A percentile compares a stretch with the other conserved stretches of the same genome.
Conservation (phyloP, 2,329 filamentous ascomycete genomes). For the Passalora sequoiae region DNA sequence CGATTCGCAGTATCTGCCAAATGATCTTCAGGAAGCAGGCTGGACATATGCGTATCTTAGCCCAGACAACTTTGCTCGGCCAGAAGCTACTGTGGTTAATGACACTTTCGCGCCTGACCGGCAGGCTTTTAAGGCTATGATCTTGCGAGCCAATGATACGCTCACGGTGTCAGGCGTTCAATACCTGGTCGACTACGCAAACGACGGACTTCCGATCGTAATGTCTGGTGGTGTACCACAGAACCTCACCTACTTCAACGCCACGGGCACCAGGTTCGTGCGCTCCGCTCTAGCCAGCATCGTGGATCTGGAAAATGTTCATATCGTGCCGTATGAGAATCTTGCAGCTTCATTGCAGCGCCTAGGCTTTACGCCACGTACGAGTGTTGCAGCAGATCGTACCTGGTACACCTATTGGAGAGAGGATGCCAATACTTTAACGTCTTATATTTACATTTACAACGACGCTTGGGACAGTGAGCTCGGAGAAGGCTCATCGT, state of each 20-base stretch:
- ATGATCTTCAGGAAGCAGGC: constrained; percentile 25
- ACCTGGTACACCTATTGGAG: constrained; percentile 39
- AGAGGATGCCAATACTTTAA: constrained; percentile 22
- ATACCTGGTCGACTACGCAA: constrained; percentile 35
- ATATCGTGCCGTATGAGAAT: constrained; percentile 30
- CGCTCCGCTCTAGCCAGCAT: constrained; percentile 25
- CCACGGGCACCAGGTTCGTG: constrained; percentile 12
- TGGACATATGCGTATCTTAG: constrained; percentile 42
- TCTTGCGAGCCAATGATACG: constrained; percentile 36
- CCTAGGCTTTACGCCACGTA: constrained; percentile 33
- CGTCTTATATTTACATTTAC: constrained; percentile 41
- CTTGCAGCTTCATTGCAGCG: constrained; percentile 31
- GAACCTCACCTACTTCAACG: constrained; percentile 18
- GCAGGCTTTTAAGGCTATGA: constrained; percentile 42
- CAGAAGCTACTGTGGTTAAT: constrained; percentile 36
- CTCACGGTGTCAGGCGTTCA: constrained; percentile 35
- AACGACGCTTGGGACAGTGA: constrained; percentile 33
- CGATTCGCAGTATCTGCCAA: constrained; percentile 20
- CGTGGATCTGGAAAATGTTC: constrained; percentile 33
- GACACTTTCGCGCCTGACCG: constrained; percentile 37
- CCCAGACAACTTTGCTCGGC: constrained; percentile 42
- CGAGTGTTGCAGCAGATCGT: constrained; percentile 21
- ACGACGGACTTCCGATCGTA: constrained; percentile 41
- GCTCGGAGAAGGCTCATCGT: constrained; percentile 17
- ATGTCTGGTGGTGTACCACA: constrained; percentile 36